Conservation (phyloP, 768 basidiomycete species). For the Phlebiopsis flavidoalba region DNA sequence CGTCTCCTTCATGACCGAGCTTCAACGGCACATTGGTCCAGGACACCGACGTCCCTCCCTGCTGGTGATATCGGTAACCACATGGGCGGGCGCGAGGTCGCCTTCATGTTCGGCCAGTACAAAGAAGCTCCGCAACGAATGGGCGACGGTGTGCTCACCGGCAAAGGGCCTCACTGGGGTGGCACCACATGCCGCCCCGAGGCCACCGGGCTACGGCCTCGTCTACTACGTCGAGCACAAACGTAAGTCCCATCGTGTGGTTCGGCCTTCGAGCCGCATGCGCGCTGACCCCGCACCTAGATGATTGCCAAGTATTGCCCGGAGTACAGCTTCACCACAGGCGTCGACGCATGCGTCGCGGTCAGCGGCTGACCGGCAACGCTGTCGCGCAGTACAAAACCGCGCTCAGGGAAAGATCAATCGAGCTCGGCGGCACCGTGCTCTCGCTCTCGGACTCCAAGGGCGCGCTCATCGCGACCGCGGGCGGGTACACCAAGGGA, state of each 20-base stretch:
- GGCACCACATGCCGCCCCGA: slow-evolving; percentile 72
- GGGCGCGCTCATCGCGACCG: slow-evolving; percentile 55
- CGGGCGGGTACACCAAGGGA: slow-evolving; percentile 49
- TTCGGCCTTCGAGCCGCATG: not conserved
- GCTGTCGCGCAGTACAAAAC: slow-evolving; percentile 75
- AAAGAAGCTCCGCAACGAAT: slow-evolving; percentile 63
- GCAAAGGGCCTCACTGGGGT: slow-evolving; percentile 64
- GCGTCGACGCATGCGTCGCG: slow-evolving; percentile 43
- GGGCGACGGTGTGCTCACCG: slow-evolving; percentile 66
- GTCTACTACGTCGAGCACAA: slow-evolving; percentile 75
- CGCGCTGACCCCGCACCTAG: slow-evolving; percentile 19
- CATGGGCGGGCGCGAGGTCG: slow-evolving; percentile 74
- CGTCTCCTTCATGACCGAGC: slow-evolving; percentile 67
- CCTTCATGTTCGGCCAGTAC: slow-evolving; percentile 75
- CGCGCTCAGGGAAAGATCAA: slow-evolving; percentile 56
- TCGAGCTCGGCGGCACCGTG: slow-evolving; percentile 70
- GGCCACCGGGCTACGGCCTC: slow-evolving; percentile 65
- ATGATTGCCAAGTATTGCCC: slow-evolving; percentile 56
- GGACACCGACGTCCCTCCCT: slow-evolving; percentile 69
- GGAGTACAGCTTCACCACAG: slow-evolving; percentile 45
- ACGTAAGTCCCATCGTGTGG: slow-evolving; percentile 34
- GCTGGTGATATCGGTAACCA: slow-evolving; percentile 71
- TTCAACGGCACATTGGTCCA: slow-evolving; percentile 64
- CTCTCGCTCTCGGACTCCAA: slow-evolving; percentile 73
- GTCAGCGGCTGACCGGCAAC: slow-evolving; percentile 68